Conservation (phyloP, 495 filamentous ascomycete species). For the Parathielavia appendiculata region DNA sequence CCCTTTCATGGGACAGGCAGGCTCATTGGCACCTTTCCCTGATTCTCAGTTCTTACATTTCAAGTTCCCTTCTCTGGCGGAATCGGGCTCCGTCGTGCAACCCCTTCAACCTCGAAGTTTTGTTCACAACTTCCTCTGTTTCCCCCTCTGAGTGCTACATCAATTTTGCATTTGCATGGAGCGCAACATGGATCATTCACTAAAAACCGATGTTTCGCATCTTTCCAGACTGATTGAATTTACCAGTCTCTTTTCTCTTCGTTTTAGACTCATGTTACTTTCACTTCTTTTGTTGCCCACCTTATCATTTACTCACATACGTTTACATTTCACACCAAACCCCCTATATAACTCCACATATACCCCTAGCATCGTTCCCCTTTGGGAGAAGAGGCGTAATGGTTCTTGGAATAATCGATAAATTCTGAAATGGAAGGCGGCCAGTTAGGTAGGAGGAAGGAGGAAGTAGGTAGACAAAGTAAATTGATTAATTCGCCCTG, state of each 20-base stretch:
- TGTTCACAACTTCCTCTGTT: not conserved
- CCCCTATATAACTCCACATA: constrained; percentile 7
- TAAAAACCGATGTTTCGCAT: too few relatives aligned
- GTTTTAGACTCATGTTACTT: not conserved
- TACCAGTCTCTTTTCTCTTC: not conserved
- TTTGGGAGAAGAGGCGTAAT: constrained; percentile 1
- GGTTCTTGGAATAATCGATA: not conserved
- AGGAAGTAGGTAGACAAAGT: not conserved
- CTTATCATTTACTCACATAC: too few relatives aligned
- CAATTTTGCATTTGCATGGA: too few relatives aligned
- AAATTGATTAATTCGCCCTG: too few relatives aligned
- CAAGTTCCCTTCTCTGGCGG: not conserved
- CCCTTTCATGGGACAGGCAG: not conserved
- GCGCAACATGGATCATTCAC: too few relatives aligned
- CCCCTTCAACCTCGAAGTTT: not conserved
- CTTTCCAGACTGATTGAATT: too few relatives aligned
- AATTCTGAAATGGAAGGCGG: not conserved
- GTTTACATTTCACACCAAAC: not conserved
- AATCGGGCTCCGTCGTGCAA: not conserved
- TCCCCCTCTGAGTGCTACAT: not conserved
- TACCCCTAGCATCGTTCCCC: constrained; percentile 5
- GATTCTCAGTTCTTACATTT: not conserved
- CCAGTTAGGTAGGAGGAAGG: not conserved
- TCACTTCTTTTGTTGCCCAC: too few relatives aligned
- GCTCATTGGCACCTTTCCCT: not conserved